Evolutionary conservation across 305 asterid genomes (phyloP).

Genomic region (Lippia alba): DNA sequence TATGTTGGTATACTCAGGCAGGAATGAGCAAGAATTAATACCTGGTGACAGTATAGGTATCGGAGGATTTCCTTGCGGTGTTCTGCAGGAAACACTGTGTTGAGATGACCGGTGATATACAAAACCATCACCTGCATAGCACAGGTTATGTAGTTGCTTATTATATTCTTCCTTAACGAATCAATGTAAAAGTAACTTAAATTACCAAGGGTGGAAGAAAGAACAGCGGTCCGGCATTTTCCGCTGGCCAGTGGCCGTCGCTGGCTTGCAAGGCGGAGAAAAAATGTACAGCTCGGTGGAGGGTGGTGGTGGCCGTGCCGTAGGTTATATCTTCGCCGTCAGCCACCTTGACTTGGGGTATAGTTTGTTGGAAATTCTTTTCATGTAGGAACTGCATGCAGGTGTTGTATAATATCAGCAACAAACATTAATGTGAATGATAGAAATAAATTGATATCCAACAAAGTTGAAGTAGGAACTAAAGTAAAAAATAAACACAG

Average conservation of each 20-base stretch:
- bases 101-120: conserved; percentile 86
- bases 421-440: no score
- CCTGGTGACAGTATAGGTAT: conserved; percentile 90
- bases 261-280: conserved; percentile 85
- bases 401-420: neutral
- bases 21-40: conserved; percentile 16
- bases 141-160: neutral
- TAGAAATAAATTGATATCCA: no score
- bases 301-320: conserved; percentile 61
- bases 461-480: no score
- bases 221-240: conserved; percentile 87
- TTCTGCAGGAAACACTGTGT: conserved; percentile 67
- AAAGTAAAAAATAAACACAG: no score
- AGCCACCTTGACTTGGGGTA: conserved; percentile 70
- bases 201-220: conserved; percentile 86
- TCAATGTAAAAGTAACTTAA: no score
- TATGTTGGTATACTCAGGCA: no score
- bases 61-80: conserved; percentile 84
- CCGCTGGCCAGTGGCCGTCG: conserved; percentile 98
- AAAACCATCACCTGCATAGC: conserved; percentile 78
- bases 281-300: conserved; percentile 73
- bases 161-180: no score
- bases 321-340: conserved; percentile 71
- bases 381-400: conserved; percentile 84
- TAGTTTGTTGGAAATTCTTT: conserved; percentile 76